phyloP scores from a whole-genome alignment of 2,329 filamentous ascomycete genomes.

The Botrytis sinoallii region DNA sequence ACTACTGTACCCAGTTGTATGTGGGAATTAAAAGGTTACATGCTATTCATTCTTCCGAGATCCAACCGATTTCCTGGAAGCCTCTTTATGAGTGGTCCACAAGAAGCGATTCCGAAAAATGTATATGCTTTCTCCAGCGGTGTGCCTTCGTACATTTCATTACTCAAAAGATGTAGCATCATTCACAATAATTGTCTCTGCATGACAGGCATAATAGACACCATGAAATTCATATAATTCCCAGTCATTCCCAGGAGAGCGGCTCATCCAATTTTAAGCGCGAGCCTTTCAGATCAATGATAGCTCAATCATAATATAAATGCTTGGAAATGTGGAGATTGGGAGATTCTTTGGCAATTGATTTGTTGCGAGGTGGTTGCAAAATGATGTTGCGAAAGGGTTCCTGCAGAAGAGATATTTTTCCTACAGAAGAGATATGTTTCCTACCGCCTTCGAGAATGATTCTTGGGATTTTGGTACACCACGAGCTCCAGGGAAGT shows the following conservation, averaged over 20 bases:
- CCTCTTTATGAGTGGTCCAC: background rate
- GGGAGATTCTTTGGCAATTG: background rate
- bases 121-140: background rate
- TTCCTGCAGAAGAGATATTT: conserved; percentile 12
- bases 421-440: conserved; percentile 11
- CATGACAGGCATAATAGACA: conserved; percentile 7
- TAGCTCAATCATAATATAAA: background rate
- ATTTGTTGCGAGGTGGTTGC: background rate
- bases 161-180: background rate
- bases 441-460: conserved; percentile 16
- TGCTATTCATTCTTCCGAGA: background rate
- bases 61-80: conserved; percentile 16
- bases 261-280: conserved; percentile 17
- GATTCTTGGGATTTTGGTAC: background rate
- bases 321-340: conserved; percentile 16
- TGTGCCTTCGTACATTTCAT: conserved; percentile 12
- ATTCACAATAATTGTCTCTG: conserved; percentile 11
- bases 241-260: conserved; percentile 17
- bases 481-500: background rate
- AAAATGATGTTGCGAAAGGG: background rate
- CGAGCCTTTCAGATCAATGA: background rate
- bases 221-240: background rate
- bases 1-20: background rate
- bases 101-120: conserved; percentile 11
- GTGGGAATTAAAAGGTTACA: background rate